phyloP scores from a whole-genome alignment of 2,329 filamentous ascomycete genomes.

The Nemania bipapillata region DNA sequence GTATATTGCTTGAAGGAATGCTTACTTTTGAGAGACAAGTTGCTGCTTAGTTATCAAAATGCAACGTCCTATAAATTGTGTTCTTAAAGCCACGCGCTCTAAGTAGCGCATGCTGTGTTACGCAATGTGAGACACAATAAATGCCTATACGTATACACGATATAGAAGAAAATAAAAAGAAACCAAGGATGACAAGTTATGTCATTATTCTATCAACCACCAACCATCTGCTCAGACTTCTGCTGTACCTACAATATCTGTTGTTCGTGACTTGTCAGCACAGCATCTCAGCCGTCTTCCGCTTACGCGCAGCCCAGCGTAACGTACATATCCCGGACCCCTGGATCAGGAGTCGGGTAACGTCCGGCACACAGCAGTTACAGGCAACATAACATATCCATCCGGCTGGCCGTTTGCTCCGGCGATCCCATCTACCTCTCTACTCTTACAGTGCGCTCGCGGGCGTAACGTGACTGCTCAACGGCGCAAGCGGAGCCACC shows the following conservation, averaged over 20 bases:
- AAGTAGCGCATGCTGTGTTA: conserved; percentile 3
- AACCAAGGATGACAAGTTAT: conserved; percentile 1
- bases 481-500: conserved; percentile 37
- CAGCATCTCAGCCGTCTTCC: conserved; percentile 13
- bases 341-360: conserved; percentile 42
- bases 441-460: neutral
- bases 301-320: conserved; percentile 10
- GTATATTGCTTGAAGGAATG: neutral
- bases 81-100: conserved; percentile 4
- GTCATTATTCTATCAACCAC: neutral
- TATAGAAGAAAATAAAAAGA: neutral
- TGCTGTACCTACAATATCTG: neutral
- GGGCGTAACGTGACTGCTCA: conserved; percentile 39
- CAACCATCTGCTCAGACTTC: conserved; percentile 11
- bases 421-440: conserved; percentile 10
- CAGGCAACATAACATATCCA: conserved; percentile 10
- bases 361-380: conserved; percentile 33
- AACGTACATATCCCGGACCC: conserved; percentile 32
- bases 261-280: conserved; percentile 13
- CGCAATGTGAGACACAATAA: neutral
- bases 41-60: neutral
- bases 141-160: neutral
- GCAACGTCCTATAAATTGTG: neutral
- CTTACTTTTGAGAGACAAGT: neutral
- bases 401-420: conserved; percentile 29